Conservation (phyloP, 495 filamentous ascomycete species). For the Trichoderma erinaceum region DNA sequence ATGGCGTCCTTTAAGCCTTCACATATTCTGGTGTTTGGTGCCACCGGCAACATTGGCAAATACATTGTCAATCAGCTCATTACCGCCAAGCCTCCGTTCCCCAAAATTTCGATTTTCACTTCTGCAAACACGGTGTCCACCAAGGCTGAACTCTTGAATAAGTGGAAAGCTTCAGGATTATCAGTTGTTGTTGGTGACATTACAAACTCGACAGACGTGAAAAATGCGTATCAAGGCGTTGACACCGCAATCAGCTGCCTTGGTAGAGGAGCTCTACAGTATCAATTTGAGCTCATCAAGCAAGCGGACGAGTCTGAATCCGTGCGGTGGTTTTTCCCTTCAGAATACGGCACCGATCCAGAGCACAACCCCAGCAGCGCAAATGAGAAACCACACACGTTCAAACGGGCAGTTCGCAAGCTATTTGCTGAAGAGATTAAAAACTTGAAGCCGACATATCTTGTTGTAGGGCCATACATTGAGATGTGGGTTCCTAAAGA, state of each 20-base stretch:
- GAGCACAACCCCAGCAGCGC: conserved; percentile 55
- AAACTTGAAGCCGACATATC: conserved; percentile 56
- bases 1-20: not conserved
- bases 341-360: conserved; percentile 70
- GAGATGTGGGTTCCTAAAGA: conserved; percentile 52
- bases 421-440: conserved; percentile 46
- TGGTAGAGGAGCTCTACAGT: conserved; percentile 51
- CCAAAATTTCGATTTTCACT: conserved; percentile 56
- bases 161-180: conserved; percentile 44
- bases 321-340: conserved; percentile 64
- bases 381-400: conserved; percentile 60
- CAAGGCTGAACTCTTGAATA: conserved; percentile 44
- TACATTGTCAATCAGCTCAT: conserved; percentile 58
- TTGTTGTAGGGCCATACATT: conserved; percentile 65
- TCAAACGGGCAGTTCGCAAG: conserved; percentile 60
- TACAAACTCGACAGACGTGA: conserved; percentile 44
- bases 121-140: conserved; percentile 43
- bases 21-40: conserved; percentile 59
- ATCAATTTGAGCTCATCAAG: conserved; percentile 53
- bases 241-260: conserved; percentile 63
- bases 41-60: conserved; percentile 60
- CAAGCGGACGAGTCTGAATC: conserved; percentile 49
- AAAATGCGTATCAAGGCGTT: conserved; percentile 49
- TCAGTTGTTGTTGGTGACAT: conserved; percentile 57
- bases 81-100: conserved; percentile 45